These are phyloP conservation scores for Fusarium haematococcum DNA, from an alignment of 2,329 filamentous ascomycete genomes.

Conservation along the genomic window DNA sequence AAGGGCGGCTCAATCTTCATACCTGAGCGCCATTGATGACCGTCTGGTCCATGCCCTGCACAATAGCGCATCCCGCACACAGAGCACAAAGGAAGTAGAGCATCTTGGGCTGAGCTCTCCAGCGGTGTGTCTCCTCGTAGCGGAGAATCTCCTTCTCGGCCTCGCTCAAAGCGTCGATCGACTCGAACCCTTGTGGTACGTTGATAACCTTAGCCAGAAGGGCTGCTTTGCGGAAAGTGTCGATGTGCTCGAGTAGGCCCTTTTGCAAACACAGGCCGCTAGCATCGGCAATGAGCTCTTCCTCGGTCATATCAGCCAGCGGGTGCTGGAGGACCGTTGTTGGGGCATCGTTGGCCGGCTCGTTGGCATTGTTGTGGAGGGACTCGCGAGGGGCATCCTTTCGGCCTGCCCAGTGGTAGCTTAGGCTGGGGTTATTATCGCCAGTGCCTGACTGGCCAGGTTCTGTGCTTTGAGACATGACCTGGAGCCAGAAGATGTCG, in stretches of 20 bases:
- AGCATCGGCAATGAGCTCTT: constrained; percentile 33
- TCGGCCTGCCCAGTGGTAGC: not conserved
- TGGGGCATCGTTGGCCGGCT: not conserved
- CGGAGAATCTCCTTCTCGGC: constrained; percentile 50
- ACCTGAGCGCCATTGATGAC: constrained; percentile 66
- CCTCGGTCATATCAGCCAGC: constrained; percentile 29
- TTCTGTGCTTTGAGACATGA: not conserved
- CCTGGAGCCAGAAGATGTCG: not conserved
- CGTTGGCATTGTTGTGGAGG: not conserved
- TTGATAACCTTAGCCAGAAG: constrained; percentile 48
- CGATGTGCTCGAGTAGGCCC: constrained; percentile 58
- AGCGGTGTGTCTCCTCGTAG: constrained; percentile 67
- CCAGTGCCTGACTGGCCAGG: not conserved
- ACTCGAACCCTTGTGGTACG: constrained; percentile 42
- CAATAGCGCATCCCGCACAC: constrained; percentile 64
- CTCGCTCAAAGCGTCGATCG: constrained; percentile 44
- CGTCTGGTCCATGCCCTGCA: constrained; percentile 73
- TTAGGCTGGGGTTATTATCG: not conserved
- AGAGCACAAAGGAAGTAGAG: constrained; percentile 59
- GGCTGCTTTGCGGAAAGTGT: constrained; percentile 52
- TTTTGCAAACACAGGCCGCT: constrained; percentile 41
- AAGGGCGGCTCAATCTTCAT: not conserved
- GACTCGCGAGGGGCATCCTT: not conserved
- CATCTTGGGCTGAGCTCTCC: constrained; percentile 59
- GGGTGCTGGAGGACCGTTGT: constrained; percentile 37